Base-by-base conservation (phyloP, 2,329 filamentous ascomycete species). In the Elsinoe fawcettii region DNA sequence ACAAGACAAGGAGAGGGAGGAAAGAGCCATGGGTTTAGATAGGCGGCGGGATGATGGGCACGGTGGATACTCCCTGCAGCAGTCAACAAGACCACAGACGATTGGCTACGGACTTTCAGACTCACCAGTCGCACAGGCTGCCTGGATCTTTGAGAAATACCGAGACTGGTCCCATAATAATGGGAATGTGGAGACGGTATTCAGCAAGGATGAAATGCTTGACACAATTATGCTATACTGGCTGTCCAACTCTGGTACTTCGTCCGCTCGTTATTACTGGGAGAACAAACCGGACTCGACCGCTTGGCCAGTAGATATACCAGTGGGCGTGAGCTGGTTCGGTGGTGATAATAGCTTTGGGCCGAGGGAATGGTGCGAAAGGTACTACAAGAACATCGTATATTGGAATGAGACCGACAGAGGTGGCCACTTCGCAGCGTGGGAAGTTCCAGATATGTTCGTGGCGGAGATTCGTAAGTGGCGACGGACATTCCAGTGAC, bases 121-220 rank as follows among this genome's bases (percentile, higher is more conserved):
- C 46, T 62, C 59, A n/a, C 62, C 63, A n/a, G 57, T 62, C 51
- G 60, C 49, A 0, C 62, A 63, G 32, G 59, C 61, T 4, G 57
- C 59, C 18, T 65, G 62, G 63, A 65, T 65, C 5, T 63, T 63
- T 25, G 63, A 65, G 43, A 63, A 65, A 32, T 57, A 61, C 37
- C 55, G 39, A 43, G 47, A 57, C 30, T 62, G 60, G 60, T 59
- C 61, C n/a, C 43, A 57, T 11, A 41, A 58, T 12, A 44, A 60
- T 11, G 60, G 61, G 18, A 20, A 46, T 55, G 58, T 63, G 11
- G 62, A 65, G 36, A 60, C 41, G 1, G 61, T 65, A 4, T 62
- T 65, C 23, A 65, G 51, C 34, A 66, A 63, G 59, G 63, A 66
- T 51, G 64, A 66, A 51, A 63, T 66, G 59, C 64, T 46, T 20